Evolutionary conservation across 139 green algal species (phyloP).

Genomic region (Monoraphidium neglectum): DNA sequence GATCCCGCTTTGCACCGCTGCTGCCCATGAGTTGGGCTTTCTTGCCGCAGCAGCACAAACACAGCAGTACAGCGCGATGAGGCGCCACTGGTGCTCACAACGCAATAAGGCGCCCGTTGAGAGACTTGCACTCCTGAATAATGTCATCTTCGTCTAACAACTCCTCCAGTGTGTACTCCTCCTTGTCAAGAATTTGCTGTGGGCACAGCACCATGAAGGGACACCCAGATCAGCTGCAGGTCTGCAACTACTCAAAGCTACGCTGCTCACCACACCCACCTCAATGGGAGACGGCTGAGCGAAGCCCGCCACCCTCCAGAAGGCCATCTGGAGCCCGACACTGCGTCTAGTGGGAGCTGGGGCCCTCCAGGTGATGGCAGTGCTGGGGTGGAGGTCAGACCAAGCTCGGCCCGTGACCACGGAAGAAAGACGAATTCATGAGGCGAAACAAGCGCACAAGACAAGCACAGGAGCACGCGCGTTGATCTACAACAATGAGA

Average conservation of each 20-base stretch:
- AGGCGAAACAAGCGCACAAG: no score
- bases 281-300: conserved; percentile 61
- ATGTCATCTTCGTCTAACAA: conserved; percentile 95
- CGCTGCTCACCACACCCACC: conserved; percentile 20
- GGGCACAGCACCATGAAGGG: conserved; percentile 6
- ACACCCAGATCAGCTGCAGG: conserved; percentile 1
- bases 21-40: no score
- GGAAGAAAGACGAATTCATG: no score
- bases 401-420: no score
- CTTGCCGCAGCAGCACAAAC: neutral
- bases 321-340: conserved; percentile 54
- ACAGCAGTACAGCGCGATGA: neutral
- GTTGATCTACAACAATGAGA: no score
- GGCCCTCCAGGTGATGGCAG: no score
- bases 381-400: no score
- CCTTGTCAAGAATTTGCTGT: conserved; percentile 89
- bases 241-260: neutral
- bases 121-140: conserved; percentile 92
- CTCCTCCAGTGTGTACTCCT: conserved; percentile 89
- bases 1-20: no score
- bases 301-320: conserved; percentile 74
- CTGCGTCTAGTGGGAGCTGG: neutral
- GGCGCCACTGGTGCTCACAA: conserved; percentile 65
- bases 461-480: no score
- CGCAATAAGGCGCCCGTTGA: conserved; percentile 83